Evolutionary conservation across 768 basidiomycete species (phyloP), one percentile per base, ranked within the genome.

Genomic region (Rhodotorula sphaerocarpa): DNA sequence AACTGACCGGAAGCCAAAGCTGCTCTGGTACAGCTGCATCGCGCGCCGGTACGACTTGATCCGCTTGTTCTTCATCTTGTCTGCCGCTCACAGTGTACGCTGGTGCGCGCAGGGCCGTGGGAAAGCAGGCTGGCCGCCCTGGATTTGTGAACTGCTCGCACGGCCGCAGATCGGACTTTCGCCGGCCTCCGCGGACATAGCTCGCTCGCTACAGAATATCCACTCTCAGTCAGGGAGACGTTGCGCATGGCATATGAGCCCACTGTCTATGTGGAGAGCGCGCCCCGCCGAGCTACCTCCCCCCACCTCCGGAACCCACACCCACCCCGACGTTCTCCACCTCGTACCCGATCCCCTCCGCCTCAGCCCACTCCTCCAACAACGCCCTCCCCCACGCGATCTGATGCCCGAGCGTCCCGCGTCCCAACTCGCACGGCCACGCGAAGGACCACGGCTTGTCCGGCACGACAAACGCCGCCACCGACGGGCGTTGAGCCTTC

Each of bases 1-100:
- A 39, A 59, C 56, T 28, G 12, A 70, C 66, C 90, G 79, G 75
- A 96, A 97, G 10, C 87, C 87, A 75, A 96, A 96, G 3, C 85
- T 80, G 75, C 86, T 81, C 64, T 80, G 82, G 74, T 96, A 96
- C 52, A 92, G 78, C 21, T 84, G 81, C 92, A 99, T 97, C 56
- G 93, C 86, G 74, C 90, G 90, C 69, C 86, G 83, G 77, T 96
- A 96, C 1, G 85, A 82, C 76, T 99, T 99, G 31, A 91, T 90
- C 74, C 95, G 82, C 77, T 89, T 95, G 77, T 95, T 90, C 58
- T 91, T 81, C 95, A 99, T 99, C 31, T 54, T 72, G 34, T 7
- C 5, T 2, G 12, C 36, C 3, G 25, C 45, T 27, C 2, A 18
- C 15, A n/a, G 14, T 3, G 45, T 25, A 23, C n/a, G 50, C 12